phyloP scores from a whole-genome alignment of 108 stramenopile species.

The Skeletonema menzelii region DNA sequence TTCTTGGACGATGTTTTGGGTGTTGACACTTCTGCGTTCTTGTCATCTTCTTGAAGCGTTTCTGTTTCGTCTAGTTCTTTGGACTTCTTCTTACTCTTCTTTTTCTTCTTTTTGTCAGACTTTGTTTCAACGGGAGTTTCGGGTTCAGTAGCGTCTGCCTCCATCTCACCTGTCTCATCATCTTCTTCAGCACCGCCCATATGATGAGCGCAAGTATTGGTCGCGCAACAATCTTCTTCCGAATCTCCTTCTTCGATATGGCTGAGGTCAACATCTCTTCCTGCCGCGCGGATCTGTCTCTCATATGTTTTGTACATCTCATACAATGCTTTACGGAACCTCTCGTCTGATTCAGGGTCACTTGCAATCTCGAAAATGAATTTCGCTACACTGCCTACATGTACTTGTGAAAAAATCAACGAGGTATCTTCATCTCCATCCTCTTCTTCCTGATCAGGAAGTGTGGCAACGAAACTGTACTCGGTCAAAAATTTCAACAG shows the following conservation, averaged over 20 bases:
- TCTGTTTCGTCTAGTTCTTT: conserved; percentile 4
- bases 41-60: conserved; percentile 1
- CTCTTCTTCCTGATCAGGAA: conserved; percentile 14
- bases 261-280: conserved; percentile 65
- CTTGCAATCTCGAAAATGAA: conserved; percentile 86
- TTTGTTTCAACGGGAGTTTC: conserved; percentile 14
- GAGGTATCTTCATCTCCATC: conserved; percentile 40
- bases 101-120: conserved; percentile 49
- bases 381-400: conserved; percentile 80
- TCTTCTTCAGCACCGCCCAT: conserved; percentile 10
- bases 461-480: conserved; percentile 55
- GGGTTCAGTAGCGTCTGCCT: conserved; percentile 23
- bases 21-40: not conserved
- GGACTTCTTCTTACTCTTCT: conserved; percentile 28
- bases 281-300: conserved; percentile 70
- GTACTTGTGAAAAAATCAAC: conserved; percentile 70
- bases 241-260: conserved; percentile 36
- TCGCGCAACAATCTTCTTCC: conserved; percentile 30
- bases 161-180: conserved; percentile 6
- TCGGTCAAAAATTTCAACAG: conserved; percentile 76
- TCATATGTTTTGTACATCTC: conserved; percentile 85
- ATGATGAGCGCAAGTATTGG: conserved; percentile 5
- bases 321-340: conserved; percentile 73
- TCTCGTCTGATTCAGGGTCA: conserved; percentile 67
- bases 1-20: conserved; percentile 27